Evolutionary conservation across 176 grass and related monocot genomes (phyloP).

Genomic region (Rhipidocladum racemiflorum): DNA sequence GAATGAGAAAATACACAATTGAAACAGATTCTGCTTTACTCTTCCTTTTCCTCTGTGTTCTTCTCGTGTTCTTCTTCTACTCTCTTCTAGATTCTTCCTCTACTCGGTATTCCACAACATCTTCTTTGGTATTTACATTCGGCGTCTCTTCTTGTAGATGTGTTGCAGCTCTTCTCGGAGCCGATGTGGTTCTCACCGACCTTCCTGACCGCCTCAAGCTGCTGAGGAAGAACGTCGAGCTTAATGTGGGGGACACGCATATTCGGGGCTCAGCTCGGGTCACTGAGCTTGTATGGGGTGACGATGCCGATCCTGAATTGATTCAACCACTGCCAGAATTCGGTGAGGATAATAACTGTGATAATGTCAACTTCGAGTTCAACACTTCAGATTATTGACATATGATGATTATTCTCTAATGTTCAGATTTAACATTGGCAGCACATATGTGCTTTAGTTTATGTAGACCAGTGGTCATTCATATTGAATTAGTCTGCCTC

Average conservation of each 20-base stretch:
- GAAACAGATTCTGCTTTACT: too few relatives aligned
- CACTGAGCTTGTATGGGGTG: conserved; percentile 66
- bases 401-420: background rate
- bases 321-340: conserved; percentile 47
- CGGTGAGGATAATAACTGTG: conserved; percentile 22
- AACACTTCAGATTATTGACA: background rate
- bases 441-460: too few relatives aligned
- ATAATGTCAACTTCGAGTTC: background rate
- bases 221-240: conserved; percentile 65
- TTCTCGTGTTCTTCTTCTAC: too few relatives aligned
- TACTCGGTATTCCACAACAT: too few relatives aligned
- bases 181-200: conserved; percentile 20
- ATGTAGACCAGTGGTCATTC: too few relatives aligned
- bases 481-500: too few relatives aligned
- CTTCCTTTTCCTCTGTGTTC: too few relatives aligned
- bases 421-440: too few relatives aligned
- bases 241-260: conserved; percentile 32
- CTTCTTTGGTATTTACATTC: background rate
- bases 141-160: background rate
- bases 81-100: too few relatives aligned
- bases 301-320: conserved; percentile 50
- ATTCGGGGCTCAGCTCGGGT: conserved; percentile 43
- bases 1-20: too few relatives aligned
- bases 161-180: too few relatives aligned
- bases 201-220: conserved; percentile 81